phyloP scores from a whole-genome alignment of 2,329 filamentous ascomycete species.

The Pseudocercospora vitis region DNA sequence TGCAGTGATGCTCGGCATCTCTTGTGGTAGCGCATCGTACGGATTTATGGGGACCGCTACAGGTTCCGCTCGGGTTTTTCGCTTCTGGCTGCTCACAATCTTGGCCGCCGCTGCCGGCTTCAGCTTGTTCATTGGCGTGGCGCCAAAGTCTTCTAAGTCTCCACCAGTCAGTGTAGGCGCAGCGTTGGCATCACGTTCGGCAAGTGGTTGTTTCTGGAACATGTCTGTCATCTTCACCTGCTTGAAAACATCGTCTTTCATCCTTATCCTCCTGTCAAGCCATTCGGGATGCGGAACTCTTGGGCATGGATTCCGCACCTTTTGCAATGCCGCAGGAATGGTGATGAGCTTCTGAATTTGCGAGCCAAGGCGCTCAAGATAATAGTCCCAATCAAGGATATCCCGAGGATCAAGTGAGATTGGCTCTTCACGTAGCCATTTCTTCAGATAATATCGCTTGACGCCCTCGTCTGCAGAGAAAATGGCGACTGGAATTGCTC shows the following conservation, averaged over 20 bases:
- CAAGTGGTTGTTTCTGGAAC: constrained; percentile 71
- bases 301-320: constrained; percentile 90
- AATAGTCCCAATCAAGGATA: constrained; percentile 96
- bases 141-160: constrained; percentile 52
- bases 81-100: constrained; percentile 44
- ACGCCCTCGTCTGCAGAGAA: constrained; percentile 89
- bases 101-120: constrained; percentile 49
- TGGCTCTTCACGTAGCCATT: constrained; percentile 94
- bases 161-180: constrained; percentile 53
- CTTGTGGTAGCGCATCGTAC: constrained; percentile 75
- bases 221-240: constrained; percentile 98
- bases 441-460: constrained; percentile 85
- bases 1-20: constrained; percentile 80
- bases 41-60: constrained; percentile 65
- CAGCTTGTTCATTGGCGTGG: constrained; percentile 36
- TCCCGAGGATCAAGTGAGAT: constrained; percentile 84
- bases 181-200: constrained; percentile 68
- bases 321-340: constrained; percentile 93
- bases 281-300: constrained; percentile 93
- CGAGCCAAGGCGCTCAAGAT: constrained; percentile 89
- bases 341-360: constrained; percentile 99
- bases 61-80: constrained; percentile 49
- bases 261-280: constrained; percentile 88
- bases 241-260: constrained; percentile 96
- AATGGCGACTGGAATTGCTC: constrained; percentile 92